phyloP scores from a whole-genome alignment of 108 stramenopile genomes.

The Stephanodiscus minutulus region DNA sequence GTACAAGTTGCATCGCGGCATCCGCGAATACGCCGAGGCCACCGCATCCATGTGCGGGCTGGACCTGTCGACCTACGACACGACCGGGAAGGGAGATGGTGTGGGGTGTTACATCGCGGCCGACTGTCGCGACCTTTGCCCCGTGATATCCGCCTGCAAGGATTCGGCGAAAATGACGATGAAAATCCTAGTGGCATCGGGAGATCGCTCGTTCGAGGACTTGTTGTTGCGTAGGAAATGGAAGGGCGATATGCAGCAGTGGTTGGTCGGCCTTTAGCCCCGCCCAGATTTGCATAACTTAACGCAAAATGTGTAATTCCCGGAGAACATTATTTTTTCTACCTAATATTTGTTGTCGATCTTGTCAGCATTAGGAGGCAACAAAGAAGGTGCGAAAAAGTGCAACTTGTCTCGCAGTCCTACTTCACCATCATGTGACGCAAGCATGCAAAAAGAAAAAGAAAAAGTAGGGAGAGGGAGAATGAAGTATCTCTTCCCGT shows the following conservation, averaged over 20 bases:
- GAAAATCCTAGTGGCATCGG: conserved; percentile 14
- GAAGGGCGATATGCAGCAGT: conserved; percentile 46
- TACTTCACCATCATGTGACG: too few relatives aligned
- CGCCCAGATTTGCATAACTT: neutral
- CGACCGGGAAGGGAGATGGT: conserved; percentile 19
- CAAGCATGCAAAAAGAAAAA: too few relatives aligned
- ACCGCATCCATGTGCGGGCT: conserved; percentile 11
- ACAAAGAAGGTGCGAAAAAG: too few relatives aligned
- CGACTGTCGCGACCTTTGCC: conserved; percentile 16
- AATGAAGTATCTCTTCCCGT: too few relatives aligned
- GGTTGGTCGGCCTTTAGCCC: conserved; percentile 24
- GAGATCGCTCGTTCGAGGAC: conserved; percentile 28
- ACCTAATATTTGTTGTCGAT: too few relatives aligned
- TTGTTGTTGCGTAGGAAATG: conserved; percentile 26
- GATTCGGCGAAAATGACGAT: conserved; percentile 44
- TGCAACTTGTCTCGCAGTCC: too few relatives aligned
- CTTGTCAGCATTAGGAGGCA: too few relatives aligned
- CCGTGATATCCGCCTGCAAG: conserved; percentile 33
- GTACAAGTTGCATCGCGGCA: conserved; percentile 37
- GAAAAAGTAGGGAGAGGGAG: too few relatives aligned
- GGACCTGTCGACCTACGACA: conserved; percentile 33
- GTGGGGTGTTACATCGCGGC: conserved; percentile 21
- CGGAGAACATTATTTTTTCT: neutral
- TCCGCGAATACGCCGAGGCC: conserved; percentile 30
- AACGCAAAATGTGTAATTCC: too few relatives aligned